phyloP scores from a whole-genome alignment of 352 stramenopile species.

The Phytophthora aleatoria region DNA sequence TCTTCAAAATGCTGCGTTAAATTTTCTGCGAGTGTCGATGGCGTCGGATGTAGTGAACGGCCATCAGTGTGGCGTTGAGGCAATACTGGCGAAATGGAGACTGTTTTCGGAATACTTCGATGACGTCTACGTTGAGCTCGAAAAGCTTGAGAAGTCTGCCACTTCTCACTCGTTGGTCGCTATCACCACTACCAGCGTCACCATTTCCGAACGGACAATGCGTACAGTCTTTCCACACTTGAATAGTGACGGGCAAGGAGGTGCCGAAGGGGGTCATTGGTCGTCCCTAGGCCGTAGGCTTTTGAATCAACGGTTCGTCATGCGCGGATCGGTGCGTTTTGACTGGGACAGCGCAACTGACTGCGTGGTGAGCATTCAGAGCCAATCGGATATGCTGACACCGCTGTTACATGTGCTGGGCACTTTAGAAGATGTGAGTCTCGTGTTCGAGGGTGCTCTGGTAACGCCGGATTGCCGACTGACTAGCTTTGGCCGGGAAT shows the following conservation, averaged over 20 bases:
- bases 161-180: not conserved
- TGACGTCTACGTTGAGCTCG: not conserved
- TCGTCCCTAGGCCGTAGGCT: not conserved
- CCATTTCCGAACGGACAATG: not conserved
- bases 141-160: not conserved
- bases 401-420: not conserved
- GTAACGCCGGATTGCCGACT: not conserved
- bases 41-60: constrained; percentile 1
- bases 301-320: not conserved
- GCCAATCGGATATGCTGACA: constrained; percentile 1
- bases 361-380: not conserved
- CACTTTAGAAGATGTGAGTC: constrained; percentile 5
- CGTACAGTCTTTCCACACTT: not conserved
- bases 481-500: not conserved
- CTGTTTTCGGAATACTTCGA: constrained; percentile 1
- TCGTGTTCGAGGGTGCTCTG: not conserved
- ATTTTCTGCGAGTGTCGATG: constrained; percentile 3
- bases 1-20: not conserved
- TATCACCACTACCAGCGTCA: not conserved
- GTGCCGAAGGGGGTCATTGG: not conserved
- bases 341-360: not conserved
- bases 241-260: not conserved
- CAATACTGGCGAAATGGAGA: not conserved
- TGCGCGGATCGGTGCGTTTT: not conserved
- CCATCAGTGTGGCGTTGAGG: not conserved